phyloP scores from a whole-genome alignment of 2,329 filamentous ascomycete species.

The Neonectria neomacrospora region DNA sequence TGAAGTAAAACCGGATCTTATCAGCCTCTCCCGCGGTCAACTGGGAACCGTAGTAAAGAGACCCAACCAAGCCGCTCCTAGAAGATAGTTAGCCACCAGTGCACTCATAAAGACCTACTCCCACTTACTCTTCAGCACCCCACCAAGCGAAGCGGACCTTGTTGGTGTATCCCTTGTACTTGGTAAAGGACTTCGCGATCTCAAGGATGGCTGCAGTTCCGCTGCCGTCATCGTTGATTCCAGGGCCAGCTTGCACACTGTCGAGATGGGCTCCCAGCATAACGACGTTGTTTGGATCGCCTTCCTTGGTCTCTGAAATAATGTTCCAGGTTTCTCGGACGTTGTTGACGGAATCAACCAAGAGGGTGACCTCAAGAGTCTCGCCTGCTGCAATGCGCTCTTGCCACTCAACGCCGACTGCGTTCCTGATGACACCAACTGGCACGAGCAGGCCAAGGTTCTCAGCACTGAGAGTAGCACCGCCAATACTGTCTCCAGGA shows the following conservation, averaged over 20 bases:
- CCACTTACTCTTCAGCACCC: conserved; percentile 54
- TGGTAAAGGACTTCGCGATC: conserved; percentile 51
- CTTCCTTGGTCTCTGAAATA: conserved; percentile 56
- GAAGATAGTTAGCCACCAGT: conserved; percentile 21
- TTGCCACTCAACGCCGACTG: conserved; percentile 51
- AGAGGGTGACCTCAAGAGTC: conserved; percentile 48
- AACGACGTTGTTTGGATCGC: conserved; percentile 55
- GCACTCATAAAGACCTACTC: accelerated
- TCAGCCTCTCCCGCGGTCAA: conserved; percentile 54
- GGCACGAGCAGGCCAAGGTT: conserved; percentile 51
- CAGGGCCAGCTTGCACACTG: conserved; percentile 53
- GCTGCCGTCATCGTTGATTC: conserved; percentile 56
- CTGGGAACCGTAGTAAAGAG: conserved; percentile 52
- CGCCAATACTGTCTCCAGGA: conserved; percentile 54
- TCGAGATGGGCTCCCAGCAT: conserved; percentile 57
- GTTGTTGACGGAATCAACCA: conserved; percentile 53
- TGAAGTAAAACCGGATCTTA: conserved; percentile 74
- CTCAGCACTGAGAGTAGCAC: conserved; percentile 64
- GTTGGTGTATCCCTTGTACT: conserved; percentile 54
- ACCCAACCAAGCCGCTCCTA: conserved; percentile 56
- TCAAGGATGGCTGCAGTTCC: conserved; percentile 53
- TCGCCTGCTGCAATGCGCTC: conserved; percentile 48
- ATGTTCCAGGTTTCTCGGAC: conserved; percentile 54
- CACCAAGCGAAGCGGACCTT: conserved; percentile 58
- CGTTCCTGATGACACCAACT: conserved; percentile 50